Conservation (phyloP, 495 filamentous ascomycete species). For the Choiromyces venosus region DNA sequence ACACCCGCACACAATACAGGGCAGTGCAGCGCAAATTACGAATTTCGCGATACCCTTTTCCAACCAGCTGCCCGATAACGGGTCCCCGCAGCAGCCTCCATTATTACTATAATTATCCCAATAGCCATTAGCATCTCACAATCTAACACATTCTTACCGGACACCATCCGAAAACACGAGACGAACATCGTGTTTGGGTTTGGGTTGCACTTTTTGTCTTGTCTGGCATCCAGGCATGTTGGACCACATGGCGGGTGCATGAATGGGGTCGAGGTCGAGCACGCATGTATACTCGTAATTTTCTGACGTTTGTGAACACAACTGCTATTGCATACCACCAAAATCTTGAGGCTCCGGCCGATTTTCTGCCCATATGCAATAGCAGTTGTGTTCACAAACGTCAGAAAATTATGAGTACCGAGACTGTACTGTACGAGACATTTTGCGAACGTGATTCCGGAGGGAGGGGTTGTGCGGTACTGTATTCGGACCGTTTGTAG, state of each 20-base stretch:
- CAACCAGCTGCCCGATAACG: neutral
- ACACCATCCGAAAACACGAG: neutral
- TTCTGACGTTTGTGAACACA: no score
- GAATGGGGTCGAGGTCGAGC: neutral
- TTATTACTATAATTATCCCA: neutral
- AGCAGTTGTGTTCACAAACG: no score
- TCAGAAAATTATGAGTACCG: no score
- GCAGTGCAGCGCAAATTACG: neutral
- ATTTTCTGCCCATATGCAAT: no score
- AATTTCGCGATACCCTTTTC: neutral
- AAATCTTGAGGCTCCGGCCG: no score
- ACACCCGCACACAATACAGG: neutral
- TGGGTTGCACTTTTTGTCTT: conserved; percentile 1
- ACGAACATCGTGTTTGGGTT: neutral
- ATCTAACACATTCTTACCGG: neutral
- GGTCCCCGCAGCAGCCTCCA: neutral
- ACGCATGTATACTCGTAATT: neutral
- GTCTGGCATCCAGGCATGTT: neutral
- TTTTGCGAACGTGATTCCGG: neutral
- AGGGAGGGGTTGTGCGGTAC: neutral
- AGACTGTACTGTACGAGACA: neutral
- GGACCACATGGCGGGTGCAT: neutral
- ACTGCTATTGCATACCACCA: no score
- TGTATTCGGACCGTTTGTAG: no score
- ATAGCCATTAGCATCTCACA: neutral